Evolutionary conservation across 2,329 filamentous ascomycete genomes (phyloP), one percentile per base, ranked within the genome.

Genomic region (Aspergillus sp.): DNA sequence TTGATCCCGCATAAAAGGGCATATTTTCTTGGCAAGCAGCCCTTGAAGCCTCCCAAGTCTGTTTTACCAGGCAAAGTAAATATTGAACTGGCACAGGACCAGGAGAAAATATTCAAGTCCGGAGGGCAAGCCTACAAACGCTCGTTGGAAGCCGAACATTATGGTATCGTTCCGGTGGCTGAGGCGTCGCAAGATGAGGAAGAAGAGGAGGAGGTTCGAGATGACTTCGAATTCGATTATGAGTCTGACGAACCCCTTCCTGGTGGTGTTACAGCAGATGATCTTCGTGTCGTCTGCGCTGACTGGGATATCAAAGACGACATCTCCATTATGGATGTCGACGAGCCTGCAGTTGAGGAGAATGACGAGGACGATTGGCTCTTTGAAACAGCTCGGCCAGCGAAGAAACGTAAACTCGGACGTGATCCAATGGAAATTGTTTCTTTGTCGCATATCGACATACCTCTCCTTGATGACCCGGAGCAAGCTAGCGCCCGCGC

Each of bases 61-160:
- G 82, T 98, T 3, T 84, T 92, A 5, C 91, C 92, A 0, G 93
- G 89, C 19, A 99, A 99, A 74, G 82, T 96, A 56, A 92, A 87
- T 60, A 81, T 99, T 14, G 95, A 99, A 60, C 79, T 98, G 35
- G 89, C 90, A 3, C 83, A 85, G 47, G 95, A 98, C 66, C 90
- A 96, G 64, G 91, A 96, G 73, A 91, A 92, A 66, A 81, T 84
- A 25, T 99, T 98, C 72, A 87, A 87, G 56, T 85, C 93, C n/a
- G 82, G 86, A 0, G 87, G 87, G 0, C 82, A 86, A 25, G 81
- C 83, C 1, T 77, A 79, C 40, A 82, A 84, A 64, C 75, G 77
- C 27, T 73, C 75, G 11, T 73, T 78, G 7, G 78, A 81, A 55
- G 71, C 81, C 11, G 83, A 86, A 45, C 83, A 85, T 47, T 81